Conservation (phyloP, 495 filamentous ascomycete genomes). For the Trichocladium uniseriatum region DNA sequence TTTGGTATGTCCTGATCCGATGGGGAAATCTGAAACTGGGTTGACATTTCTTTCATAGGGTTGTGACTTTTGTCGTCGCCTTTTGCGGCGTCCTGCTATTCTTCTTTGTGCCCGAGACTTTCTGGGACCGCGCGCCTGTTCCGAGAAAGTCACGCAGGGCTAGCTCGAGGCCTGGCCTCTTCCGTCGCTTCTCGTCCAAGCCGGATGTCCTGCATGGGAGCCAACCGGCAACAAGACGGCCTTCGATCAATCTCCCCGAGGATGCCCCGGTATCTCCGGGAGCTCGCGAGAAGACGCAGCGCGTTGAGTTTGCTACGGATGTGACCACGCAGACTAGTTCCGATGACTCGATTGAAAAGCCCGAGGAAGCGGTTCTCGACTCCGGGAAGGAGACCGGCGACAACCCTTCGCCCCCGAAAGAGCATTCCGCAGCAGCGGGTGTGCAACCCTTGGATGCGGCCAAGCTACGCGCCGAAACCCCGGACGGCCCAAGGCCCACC, state of each 20-base stretch:
- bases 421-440: not conserved
- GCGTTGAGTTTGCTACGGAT: conserved; percentile 2
- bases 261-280: not conserved
- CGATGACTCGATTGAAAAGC: not conserved
- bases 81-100: conserved; percentile 67
- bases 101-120: conserved; percentile 90
- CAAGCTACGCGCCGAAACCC: not conserved
- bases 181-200: conserved; percentile 35
- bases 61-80: conserved; percentile 77
- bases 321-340: not conserved
- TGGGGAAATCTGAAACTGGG: not conserved
- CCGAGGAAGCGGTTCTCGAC: not conserved
- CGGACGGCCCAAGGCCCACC: not conserved
- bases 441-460: not conserved
- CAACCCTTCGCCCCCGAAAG: not conserved
- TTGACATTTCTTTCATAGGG: conserved; percentile 40
- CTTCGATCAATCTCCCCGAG: not conserved
- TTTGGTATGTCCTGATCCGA: conserved; percentile 50
- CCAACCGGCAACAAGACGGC: not conserved
- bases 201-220: not conserved
- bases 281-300: not conserved
- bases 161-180: conserved; percentile 27
- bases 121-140: conserved; percentile 82
- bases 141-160: conserved; percentile 37
- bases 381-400: not conserved